Evolutionary conservation across 2,329 filamentous ascomycete genomes (phyloP).

Genomic region (Exserohilum rostratum): DNA sequence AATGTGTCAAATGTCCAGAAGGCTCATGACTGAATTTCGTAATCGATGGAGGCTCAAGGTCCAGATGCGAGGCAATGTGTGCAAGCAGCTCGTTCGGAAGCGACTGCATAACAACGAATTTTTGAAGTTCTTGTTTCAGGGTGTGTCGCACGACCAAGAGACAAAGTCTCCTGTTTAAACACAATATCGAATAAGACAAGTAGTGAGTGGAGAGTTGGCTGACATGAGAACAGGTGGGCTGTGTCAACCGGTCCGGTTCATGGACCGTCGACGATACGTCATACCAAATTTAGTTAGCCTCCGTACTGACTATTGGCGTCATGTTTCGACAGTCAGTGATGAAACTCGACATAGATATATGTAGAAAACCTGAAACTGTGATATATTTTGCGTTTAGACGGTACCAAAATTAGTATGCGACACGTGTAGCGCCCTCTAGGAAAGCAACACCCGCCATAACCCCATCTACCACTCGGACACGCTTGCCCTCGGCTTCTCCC

Average conservation of each 20-base stretch:
- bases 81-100: conserved; percentile 47
- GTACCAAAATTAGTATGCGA: conserved; percentile 32
- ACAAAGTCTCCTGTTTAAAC: background rate
- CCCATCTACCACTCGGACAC: conserved; percentile 78
- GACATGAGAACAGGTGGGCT: background rate
- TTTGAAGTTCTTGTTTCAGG: background rate
- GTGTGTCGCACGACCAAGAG: background rate
- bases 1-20: conserved; percentile 30
- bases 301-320: background rate
- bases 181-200: background rate
- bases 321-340: background rate
- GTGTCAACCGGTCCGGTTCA: background rate
- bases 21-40: conserved; percentile 43
- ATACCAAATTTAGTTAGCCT: background rate
- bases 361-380: background rate
- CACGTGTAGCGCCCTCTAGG: conserved; percentile 59
- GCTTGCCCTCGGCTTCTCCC: conserved; percentile 63
- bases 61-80: conserved; percentile 42
- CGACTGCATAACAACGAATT: conserved; percentile 23
- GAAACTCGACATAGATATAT: background rate
- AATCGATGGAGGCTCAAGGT: conserved; percentile 40
- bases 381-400: background rate
- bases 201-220: background rate
- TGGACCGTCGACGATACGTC: background rate
- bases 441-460: conserved; percentile 72